Conservation (phyloP, 2,329 filamentous ascomycete genomes). For the Ophiostoma sp. region DNA sequence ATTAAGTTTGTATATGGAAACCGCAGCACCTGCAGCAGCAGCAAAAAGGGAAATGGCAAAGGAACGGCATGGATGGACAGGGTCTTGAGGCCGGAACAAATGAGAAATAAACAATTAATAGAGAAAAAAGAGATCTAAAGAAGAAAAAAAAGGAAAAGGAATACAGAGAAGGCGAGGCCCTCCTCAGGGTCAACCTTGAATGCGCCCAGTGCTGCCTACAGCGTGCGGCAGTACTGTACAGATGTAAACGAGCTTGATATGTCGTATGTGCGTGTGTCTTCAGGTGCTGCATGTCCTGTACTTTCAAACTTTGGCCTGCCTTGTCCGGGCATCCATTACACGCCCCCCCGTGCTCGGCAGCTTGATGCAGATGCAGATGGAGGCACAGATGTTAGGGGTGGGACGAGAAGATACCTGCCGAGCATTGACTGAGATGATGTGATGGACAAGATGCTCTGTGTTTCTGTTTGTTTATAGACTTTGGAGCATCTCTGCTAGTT, state of each 20-base stretch:
- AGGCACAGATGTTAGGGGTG: not conserved
- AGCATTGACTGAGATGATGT: not conserved
- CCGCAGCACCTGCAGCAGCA: not conserved
- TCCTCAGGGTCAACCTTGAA: not conserved
- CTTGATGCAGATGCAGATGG: not conserved
- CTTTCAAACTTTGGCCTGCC: not conserved
- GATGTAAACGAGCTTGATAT: not conserved
- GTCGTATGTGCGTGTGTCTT: not conserved
- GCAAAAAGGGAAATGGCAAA: not conserved
- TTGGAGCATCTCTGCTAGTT: too few species aligned
- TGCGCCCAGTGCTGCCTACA: not conserved
- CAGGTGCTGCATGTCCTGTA: not conserved
- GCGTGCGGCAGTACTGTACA: not conserved
- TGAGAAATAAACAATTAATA: not conserved
- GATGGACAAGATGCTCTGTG: not conserved
- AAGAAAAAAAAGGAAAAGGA: not conserved
- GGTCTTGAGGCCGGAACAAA: not conserved
- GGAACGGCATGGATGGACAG: not conserved
- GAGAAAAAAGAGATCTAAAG: not conserved
- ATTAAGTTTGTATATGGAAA: not conserved
- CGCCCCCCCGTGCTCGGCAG: not conserved
- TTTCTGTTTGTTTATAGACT: not conserved
- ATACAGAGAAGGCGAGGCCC: not conserved
- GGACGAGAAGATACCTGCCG: not conserved
- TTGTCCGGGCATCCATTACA: not conserved